These are phyloP conservation scores for Cucumis hystrix DNA, from an alignment of 306 rosid genomes.

Conservation along the genomic window DNA sequence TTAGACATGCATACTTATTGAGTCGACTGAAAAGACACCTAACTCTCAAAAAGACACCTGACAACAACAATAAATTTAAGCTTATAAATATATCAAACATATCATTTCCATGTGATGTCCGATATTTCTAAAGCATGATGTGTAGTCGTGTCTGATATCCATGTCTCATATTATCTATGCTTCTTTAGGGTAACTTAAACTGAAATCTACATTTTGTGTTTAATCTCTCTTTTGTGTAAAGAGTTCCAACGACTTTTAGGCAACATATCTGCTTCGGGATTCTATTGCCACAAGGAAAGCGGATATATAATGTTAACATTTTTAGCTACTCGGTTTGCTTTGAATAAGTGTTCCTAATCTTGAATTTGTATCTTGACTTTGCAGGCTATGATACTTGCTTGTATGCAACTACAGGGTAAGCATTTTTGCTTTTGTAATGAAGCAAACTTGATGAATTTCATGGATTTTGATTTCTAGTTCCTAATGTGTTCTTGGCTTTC, in stretches of 20 bases:
- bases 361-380: conserved; percentile 1
- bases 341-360: not conserved
- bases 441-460: not conserved
- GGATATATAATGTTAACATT: not conserved
- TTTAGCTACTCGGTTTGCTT: not conserved
- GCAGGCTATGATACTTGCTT: conserved; percentile 86
- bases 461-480: not conserved
- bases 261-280: too few species aligned
- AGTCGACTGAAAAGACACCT: too few species aligned
- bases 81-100: too few species aligned
- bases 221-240: not conserved
- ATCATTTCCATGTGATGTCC: too few species aligned
- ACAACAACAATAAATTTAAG: too few species aligned
- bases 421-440: not conserved
- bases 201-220: not conserved
- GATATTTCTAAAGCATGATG: too few species aligned
- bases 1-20: too few species aligned
- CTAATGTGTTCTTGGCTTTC: conserved; percentile 1
- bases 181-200: not conserved
- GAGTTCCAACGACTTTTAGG: not conserved
- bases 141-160: too few species aligned
- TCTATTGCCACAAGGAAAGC: too few species aligned
- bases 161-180: too few species aligned
- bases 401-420: conserved; percentile 72
- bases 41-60: too few species aligned